A percentile compares a stretch with the other conserved stretches of the same genome.
These are phyloP conservation scores for Colletotrichum liaoningense DNA, from an alignment of 2,329 filamentous ascomycete species.

Conservation along the genomic window DNA sequence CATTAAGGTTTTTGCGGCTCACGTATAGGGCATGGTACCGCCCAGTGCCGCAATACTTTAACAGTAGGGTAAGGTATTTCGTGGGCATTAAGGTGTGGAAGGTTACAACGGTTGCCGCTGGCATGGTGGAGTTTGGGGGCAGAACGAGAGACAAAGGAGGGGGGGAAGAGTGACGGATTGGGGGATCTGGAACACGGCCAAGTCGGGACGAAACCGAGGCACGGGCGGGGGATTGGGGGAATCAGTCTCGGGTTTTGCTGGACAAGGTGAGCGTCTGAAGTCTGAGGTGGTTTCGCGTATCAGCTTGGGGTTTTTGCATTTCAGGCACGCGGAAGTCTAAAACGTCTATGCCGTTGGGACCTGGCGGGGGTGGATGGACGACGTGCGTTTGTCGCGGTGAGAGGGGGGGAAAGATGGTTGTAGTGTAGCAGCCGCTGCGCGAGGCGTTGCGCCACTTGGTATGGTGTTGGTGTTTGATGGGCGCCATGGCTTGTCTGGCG, in stretches of 20 bases:
- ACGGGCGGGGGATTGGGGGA: not conserved
- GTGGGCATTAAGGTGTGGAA: no score
- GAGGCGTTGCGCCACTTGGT: no score
- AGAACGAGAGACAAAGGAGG: not conserved
- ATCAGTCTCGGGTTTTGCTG: not conserved
- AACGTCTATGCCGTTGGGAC: not conserved
- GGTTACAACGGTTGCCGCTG: not conserved
- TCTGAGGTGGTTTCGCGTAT: conserved; percentile 5
- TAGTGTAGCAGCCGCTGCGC: no score
- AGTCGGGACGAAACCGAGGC: not conserved
- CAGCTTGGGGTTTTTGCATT: not conserved
- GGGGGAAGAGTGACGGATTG: not conserved
- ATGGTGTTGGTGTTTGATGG: not conserved
- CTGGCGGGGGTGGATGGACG: not conserved
- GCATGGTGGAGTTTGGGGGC: not conserved
- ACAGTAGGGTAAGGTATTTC: no score
- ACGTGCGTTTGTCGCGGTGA: not conserved
- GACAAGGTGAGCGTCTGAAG: not conserved
- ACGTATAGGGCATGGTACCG: not conserved
- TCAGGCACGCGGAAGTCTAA: conserved; percentile 6
- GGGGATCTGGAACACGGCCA: not conserved
- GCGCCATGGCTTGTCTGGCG: conserved; percentile 3
- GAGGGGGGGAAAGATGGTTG: no score
- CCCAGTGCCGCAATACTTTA: no score
- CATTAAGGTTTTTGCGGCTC: conserved; percentile 11